A percentile compares a stretch with the other conserved stretches of the same genome.
Evolutionary conservation across 306 rosid genomes (phyloP).

Genomic region (Fagus sylvatica): DNA sequence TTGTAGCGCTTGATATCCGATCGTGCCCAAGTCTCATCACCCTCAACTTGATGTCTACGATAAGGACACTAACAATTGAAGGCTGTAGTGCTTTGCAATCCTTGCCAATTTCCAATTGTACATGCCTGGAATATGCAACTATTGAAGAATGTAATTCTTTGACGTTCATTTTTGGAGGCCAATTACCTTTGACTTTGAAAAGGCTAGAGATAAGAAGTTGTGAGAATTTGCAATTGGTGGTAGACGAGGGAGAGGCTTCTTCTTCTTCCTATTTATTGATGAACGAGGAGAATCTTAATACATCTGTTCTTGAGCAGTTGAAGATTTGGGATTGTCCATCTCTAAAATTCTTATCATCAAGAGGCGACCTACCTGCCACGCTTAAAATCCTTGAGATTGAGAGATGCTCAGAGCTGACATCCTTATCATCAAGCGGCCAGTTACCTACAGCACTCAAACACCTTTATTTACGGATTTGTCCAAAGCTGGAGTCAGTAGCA

Average conservation of each 20-base stretch:
- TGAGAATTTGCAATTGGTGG: background rate
- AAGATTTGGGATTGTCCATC: fast-evolving
- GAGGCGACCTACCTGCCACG: too few relatives aligned
- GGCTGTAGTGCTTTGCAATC: background rate
- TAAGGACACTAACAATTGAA: too few relatives aligned
- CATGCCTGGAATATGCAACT: background rate
- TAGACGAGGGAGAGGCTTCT: background rate
- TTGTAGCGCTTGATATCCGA: too few relatives aligned
- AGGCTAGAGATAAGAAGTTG: fast-evolving
- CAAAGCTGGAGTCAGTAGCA: conserved; percentile 12
- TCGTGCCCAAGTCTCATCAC: too few relatives aligned
- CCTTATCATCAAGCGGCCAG: conserved; percentile 6
- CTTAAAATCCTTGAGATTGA: too few relatives aligned
- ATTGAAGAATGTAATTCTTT: conserved; percentile 1
- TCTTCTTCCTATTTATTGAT: too few relatives aligned
- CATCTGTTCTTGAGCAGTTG: background rate
- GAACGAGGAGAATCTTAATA: too few relatives aligned
- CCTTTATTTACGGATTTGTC: background rate
- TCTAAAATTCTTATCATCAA: background rate
- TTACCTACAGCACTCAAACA: conserved; percentile 17
- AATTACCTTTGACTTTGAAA: conserved; percentile 11
- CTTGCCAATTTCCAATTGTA: background rate
- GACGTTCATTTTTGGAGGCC: background rate
- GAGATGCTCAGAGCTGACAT: background rate
- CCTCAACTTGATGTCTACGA: too few relatives aligned